Base-by-base conservation (phyloP, 345 rosid species). In the Theobroma cacao region DNA sequence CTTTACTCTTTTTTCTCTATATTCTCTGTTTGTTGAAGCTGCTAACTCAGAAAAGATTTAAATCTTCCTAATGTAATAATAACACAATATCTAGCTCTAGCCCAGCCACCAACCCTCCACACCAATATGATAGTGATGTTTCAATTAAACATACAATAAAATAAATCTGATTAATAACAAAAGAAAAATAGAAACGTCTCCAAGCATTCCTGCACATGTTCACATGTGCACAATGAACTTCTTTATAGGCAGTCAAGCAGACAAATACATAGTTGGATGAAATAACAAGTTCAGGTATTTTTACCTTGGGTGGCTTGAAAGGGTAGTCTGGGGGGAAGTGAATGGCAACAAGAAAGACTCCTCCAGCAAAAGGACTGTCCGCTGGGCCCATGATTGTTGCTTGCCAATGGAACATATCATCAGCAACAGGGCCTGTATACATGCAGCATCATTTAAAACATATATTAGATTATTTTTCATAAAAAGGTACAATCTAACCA, bases 291-390 rank as follows among this genome's bases (percentile, higher is more conserved):
- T 3, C 1, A 26, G 5, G 6, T 38, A 11, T 13, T 22, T 43
- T 76, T 78, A 91, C 95, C 90, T 90, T 90, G 6, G 95, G 95
- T 26, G 95, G 93, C 87, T 91, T 91, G 89, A 90, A 90, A 41
- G 95, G 95, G 70, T 91, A 91, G 82, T 91, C 93, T 1, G 93
- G 93, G 33, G 95, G 95, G 84, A 91, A 91, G 83, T 91, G 93
- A 84, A 91, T 91, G 74, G 93, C 69, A n/a, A 91, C 88, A 73
- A 88, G 86, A 68, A 91, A 91, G 3, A 91, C 85, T 65, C 95
- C 95, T 36, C 93, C 93, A 10, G 92, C 55, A 83, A 87, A 91
- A 45, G 93, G 95, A 76, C 95, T 91, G 70, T 91, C 92, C 2
- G 88, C 4, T 58, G 95, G 95, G 50, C 95, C 93, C 95, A 91